Evolutionary conservation across 441 rosid genomes (phyloP), one percentile per base, ranked within the genome.

Genomic region (Populus tomentosa): DNA sequence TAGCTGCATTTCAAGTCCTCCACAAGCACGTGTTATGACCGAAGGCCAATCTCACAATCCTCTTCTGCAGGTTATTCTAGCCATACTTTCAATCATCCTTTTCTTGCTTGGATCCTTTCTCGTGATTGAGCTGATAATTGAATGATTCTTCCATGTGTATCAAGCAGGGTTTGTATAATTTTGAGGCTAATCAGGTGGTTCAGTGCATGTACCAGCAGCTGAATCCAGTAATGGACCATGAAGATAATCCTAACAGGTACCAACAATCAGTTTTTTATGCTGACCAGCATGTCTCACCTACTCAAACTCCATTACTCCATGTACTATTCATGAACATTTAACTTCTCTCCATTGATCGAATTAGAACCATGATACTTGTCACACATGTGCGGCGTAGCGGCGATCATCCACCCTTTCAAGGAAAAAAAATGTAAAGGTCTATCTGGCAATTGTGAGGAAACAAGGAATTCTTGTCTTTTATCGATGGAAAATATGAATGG

Each of bases 211-310:
- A 63, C 26, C 76, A 74, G 42, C 76, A 63, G 32, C 76, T 65
- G 70, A 65, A 65, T 28, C 69, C 77, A 74, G 36, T 74, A 59
- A 74, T 26, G 62, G 30, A 18, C 61, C 63, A 65, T 74, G 62
- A 63, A 74, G 77, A 74, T 74, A 9, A 20, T 65, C 77, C 71
- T 20, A 65, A 65, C 46, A 7, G 46, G 42, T 28, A 30, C 62
- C 77, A 74, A 42, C 70, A 65, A 42, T 63, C 76, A 21, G 42
- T 14, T 50, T 64, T 74, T 74, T 74, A 28, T 18, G 42, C 28
- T n/a, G 77, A 74, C 28, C 77, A 65, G 77, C 77, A 18, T 40
- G 77, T 64, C 61, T 65, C 77, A 5, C 40, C 63, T 74, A 35
- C 26, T 18, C 70, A 42, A 74, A 38, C 38, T 74, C 77, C 70